Evolutionary conservation across 192 early-diverging fungal species (phyloP).

Genomic region (Coemansia sp.): DNA sequence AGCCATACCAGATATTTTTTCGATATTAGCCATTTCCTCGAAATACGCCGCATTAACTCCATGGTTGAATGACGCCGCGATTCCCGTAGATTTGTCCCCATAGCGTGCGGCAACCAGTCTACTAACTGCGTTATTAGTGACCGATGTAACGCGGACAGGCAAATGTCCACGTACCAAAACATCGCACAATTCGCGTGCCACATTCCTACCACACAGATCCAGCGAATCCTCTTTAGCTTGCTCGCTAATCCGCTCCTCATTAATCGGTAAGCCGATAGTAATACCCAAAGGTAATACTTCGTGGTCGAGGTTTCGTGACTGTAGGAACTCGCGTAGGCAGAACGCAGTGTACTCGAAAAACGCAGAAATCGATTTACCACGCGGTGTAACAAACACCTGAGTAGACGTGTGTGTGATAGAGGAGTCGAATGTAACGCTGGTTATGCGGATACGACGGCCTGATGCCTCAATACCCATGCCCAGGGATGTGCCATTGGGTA

Average conservation of each 20-base stretch:
- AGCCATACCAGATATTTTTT: slow-evolving; percentile 53
- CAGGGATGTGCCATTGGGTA: slow-evolving; percentile 73
- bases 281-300: slow-evolving; percentile 64
- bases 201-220: slow-evolving; percentile 72
- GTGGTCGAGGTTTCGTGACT: slow-evolving; percentile 23
- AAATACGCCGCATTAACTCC: slow-evolving; percentile 94
- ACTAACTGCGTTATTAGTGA: slow-evolving; percentile 95
- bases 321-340: slow-evolving; percentile 75
- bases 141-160: slow-evolving; percentile 79
- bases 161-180: slow-evolving; percentile 68
- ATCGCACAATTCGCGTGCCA: slow-evolving; percentile 72
- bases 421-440: slow-evolving; percentile 69
- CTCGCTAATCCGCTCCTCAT: slow-evolving; percentile 42
- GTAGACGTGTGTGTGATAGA: slow-evolving; percentile 60
- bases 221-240: slow-evolving; percentile 55
- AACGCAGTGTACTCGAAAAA: slow-evolving; percentile 85
- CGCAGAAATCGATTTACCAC: slow-evolving; percentile 14
- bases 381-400: slow-evolving; percentile 61
- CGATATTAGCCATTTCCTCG: slow-evolving; percentile 73
- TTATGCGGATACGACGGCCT: slow-evolving; percentile 87
- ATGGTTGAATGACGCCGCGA: slow-evolving; percentile 88
- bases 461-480: slow-evolving; percentile 82
- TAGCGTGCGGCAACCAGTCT: slow-evolving; percentile 85
- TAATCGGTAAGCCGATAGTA: slow-evolving; percentile 90
- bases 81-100: slow-evolving; percentile 66